Evolutionary conservation across 202 grass and related monocot species (phyloP).

Genomic region (Digitaria exilis): DNA sequence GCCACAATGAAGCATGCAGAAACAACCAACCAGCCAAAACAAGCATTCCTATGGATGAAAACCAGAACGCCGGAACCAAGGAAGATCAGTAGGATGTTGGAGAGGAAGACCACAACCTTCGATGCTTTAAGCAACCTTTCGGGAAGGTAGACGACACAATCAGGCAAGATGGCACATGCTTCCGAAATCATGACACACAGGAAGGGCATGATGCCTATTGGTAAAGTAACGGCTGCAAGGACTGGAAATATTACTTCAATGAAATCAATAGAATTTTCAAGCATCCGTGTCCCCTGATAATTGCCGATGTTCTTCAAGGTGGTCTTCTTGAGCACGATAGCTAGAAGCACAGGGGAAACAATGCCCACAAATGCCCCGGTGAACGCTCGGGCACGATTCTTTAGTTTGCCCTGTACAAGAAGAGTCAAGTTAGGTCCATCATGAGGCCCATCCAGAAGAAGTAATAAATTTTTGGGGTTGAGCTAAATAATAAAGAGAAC

Average conservation of each 20-base stretch:
- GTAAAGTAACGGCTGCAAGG: neutral
- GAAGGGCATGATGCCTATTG: neutral
- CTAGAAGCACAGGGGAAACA: neutral
- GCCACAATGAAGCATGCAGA: too few relatives aligned
- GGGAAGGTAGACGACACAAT: too few relatives aligned
- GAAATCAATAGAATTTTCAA: neutral
- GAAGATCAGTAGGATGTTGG: too few relatives aligned
- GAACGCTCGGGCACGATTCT: neutral
- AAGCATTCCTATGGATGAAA: too few relatives aligned
- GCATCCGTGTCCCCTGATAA: neutral
- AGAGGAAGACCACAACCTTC: too few relatives aligned
- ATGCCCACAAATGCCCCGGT: neutral
- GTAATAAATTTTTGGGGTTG: too few relatives aligned
- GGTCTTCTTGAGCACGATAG: neutral
- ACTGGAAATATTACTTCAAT: neutral
- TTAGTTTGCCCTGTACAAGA: neutral
- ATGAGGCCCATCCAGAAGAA: neutral
- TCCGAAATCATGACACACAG: neutral
- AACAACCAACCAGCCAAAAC: too few relatives aligned
- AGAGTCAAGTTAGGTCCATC: too few relatives aligned
- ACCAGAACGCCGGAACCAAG: too few relatives aligned
- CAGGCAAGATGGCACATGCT: neutral
- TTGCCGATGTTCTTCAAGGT: neutral
- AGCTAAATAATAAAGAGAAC: too few relatives aligned
- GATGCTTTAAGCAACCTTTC: too few relatives aligned